Percentiles rank a stretch among this genome's conserved stretches.
These are phyloP conservation scores for Fusarium haematococcum DNA, from an alignment of 2,329 filamentous ascomycete genomes.

Conservation along the genomic window DNA sequence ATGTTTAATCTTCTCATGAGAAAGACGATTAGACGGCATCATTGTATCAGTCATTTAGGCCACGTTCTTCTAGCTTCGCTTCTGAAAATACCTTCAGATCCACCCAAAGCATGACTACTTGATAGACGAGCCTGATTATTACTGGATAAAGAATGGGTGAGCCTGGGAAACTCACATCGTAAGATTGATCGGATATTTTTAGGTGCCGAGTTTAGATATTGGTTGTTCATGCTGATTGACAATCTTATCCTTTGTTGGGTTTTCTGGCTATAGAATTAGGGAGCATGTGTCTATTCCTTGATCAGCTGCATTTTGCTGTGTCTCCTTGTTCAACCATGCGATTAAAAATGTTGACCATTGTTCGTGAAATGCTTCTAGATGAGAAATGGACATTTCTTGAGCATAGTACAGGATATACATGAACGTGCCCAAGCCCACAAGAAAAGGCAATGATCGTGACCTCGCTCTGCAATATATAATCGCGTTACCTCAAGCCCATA, in stretches of 20 bases:
- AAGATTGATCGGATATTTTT: not conserved
- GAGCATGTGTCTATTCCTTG: not conserved
- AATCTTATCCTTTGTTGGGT: not conserved
- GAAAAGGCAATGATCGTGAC: not conserved
- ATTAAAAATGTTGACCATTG: not conserved
- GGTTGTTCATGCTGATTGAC: not conserved
- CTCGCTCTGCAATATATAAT: not conserved
- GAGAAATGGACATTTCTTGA: not conserved
- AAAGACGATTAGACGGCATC: too few relatives aligned
- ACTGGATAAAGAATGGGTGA: not conserved
- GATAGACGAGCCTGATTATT: fast-evolving
- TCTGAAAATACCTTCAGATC: too few relatives aligned
- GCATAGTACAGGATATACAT: not conserved
- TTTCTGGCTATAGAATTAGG: not conserved
- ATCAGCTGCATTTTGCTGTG: not conserved
- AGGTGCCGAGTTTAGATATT: not conserved
- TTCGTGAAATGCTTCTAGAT: not conserved
- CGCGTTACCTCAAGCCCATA: not conserved
- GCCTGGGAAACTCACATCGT: not conserved
- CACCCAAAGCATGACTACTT: too few relatives aligned
- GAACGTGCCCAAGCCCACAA: not conserved
- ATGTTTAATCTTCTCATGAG: too few relatives aligned
- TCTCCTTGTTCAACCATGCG: not conserved
- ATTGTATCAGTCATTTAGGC: too few relatives aligned
- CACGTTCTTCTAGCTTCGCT: too few relatives aligned